Evolutionary conservation across 495 filamentous ascomycete species (phyloP), one percentile per base, ranked within the genome.

Genomic region (Amorphotheca resinae): DNA sequence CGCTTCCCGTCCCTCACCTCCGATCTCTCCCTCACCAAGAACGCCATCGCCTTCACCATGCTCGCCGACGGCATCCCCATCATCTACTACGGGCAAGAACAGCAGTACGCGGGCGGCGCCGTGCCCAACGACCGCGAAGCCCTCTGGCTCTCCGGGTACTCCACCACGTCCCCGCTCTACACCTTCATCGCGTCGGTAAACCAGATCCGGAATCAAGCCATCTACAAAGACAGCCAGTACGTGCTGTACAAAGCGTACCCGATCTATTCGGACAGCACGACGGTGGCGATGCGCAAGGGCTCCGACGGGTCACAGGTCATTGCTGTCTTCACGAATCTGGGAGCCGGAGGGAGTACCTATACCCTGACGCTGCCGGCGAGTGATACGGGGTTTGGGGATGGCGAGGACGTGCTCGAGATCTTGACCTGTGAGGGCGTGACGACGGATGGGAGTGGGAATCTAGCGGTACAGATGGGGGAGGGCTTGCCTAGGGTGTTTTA

Each of bases 51-150:
- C 0, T 84, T 80, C 53, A 79, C 70, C 16, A 73, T 89, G 41
- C 74, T 93, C 41, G 64, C 68, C 4, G 82, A 85, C 45, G 76
- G 76, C 11, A 74, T 80, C 15, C 76, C 77, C 0, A 77, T 80
- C 53, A 52, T 75, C 38, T 82, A 81, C 50, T 63, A 70, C 48
- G 84, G 84, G 14, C 80, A 86, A 56, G 84, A 88, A 56, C 82
- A 89, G 45, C 73, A 75, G 38, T 79, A 77, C 54, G 52, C 59
- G 4, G 81, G 82, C 37, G 54, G 61, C 9, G 60, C 41, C 37
- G 73, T 75, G 26, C 82, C 82, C 0, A 47, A 59, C 23, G 82
- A 87, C 56, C 78, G 84, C 33, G 82, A 87, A 58, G 80, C 83
- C 22, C 53, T 86, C 32, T 91, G 84, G 84, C 64, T 73, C 14